These are phyloP conservation scores for Cinnamomum micranthum DNA, from an alignment of 164 flowering plant genomes.

Conservation along the genomic window DNA sequence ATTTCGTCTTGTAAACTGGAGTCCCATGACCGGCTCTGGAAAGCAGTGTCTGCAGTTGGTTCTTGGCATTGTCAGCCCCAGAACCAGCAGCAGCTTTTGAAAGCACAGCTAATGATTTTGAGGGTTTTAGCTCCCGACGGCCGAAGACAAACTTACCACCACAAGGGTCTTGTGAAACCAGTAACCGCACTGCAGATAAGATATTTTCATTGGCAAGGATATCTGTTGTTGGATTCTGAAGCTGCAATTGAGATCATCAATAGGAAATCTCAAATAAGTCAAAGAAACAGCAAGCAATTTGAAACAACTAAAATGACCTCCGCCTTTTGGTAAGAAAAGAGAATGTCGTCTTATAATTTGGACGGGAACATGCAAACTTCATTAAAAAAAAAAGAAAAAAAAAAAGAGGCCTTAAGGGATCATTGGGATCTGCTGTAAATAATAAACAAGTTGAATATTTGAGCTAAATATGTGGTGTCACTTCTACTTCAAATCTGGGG, in stretches of 20 bases:
- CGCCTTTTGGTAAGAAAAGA: slow-evolving; percentile 26
- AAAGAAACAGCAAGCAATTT: not conserved
- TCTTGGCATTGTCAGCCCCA: slow-evolving; percentile 79
- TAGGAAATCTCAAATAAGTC: not conserved
- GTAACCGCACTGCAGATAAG: slow-evolving; percentile 63
- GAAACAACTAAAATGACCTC: slow-evolving; percentile 38
- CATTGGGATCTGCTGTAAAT: not conserved
- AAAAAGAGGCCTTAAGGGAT: not conserved
- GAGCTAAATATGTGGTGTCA: too few relatives aligned
- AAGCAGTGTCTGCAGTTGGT: slow-evolving; percentile 75
- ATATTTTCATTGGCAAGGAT: slow-evolving; percentile 45
- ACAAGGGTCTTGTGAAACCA: slow-evolving; percentile 66
- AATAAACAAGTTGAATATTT: too few relatives aligned
- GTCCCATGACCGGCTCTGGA: slow-evolving; percentile 64
- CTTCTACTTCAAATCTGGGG: too few relatives aligned
- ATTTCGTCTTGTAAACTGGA: slow-evolving; percentile 59
- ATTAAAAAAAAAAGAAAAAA: too few relatives aligned
- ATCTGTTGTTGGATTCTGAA: slow-evolving; percentile 51
- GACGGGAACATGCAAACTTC: too few relatives aligned
- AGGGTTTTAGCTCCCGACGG: slow-evolving; percentile 35
- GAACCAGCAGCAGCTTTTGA: slow-evolving; percentile 44
- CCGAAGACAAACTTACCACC: slow-evolving; percentile 74
- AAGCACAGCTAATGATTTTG: slow-evolving; percentile 23
- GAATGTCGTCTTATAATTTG: not conserved
- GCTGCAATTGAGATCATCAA: slow-evolving; percentile 7